A percentile compares a stretch with the other conserved stretches of the same genome.
These are phyloP conservation scores for Mycena latifolia DNA, from an alignment of 768 basidiomycete genomes.

Conservation along the genomic window DNA sequence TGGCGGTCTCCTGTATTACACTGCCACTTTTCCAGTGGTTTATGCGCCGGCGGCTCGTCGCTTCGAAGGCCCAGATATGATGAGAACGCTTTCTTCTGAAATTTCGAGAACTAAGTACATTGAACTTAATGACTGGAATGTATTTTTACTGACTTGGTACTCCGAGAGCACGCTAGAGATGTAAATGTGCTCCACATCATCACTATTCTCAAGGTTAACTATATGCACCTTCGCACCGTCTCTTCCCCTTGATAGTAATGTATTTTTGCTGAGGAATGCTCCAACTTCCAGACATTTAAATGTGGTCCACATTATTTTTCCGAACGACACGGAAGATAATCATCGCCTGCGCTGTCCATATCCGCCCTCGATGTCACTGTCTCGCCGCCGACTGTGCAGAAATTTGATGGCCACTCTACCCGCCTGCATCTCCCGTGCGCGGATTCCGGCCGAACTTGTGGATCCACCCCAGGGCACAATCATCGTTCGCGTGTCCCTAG, in stretches of 20 bases:
- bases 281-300: background rate
- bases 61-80: too few relatives aligned
- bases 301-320: background rate
- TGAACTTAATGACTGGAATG: too few relatives aligned
- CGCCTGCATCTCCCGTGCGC: constrained; percentile 4
- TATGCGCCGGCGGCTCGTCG: constrained; percentile 8
- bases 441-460: constrained; percentile 23
- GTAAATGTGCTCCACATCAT: too few relatives aligned
- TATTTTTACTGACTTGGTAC: too few relatives aligned
- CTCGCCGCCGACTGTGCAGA: constrained; percentile 8
- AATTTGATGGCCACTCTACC: constrained; percentile 18
- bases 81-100: too few relatives aligned
- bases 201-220: too few relatives aligned
- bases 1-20: constrained; percentile 65
- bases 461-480: too few relatives aligned
- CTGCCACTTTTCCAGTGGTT: constrained; percentile 64
- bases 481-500: too few relatives aligned
- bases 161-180: constrained; percentile 54
- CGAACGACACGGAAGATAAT: constrained; percentile 4
- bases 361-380: background rate
- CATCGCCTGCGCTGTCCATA: constrained; percentile 1
- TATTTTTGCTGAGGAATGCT: background rate
- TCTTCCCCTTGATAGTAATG: too few relatives aligned
- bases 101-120: too few relatives aligned
- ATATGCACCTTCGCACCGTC: too few relatives aligned